These are phyloP conservation scores for Phytophthora lateralis DNA, from an alignment of 352 stramenopile species.

Conservation along the genomic window DNA sequence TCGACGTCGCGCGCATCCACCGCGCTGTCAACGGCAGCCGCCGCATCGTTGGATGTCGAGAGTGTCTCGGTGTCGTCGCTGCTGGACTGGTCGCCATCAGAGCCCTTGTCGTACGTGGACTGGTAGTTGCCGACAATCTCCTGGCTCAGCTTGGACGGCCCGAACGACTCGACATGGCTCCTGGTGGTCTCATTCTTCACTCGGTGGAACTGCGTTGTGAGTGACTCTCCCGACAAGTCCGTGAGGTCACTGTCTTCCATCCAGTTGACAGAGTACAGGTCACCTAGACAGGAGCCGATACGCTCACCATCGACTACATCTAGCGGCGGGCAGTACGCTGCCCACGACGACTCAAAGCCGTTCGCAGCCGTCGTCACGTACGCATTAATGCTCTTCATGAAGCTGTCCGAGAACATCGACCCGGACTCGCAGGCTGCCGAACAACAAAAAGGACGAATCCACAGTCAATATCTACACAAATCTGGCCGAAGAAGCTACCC, in stretches of 20 bases:
- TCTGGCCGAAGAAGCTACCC: neutral
- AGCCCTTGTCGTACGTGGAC: constrained; percentile 69
- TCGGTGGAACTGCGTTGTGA: constrained; percentile 75
- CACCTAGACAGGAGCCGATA: constrained; percentile 84
- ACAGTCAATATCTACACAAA: neutral
- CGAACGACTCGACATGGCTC: constrained; percentile 87
- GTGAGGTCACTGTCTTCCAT: constrained; percentile 91
- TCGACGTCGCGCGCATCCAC: constrained; percentile 77
- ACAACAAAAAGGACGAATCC: neutral
- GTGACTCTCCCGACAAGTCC: constrained; percentile 76
- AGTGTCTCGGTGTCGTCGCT: constrained; percentile 7
- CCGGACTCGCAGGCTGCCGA: constrained; percentile 84
- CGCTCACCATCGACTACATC: constrained; percentile 73
- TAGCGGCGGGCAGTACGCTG: constrained; percentile 87
- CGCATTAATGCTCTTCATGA: constrained; percentile 84
- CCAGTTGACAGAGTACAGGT: constrained; percentile 92
- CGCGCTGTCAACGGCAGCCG: constrained; percentile 25
- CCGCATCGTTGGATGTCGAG: neutral
- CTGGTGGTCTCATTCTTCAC: constrained; percentile 79
- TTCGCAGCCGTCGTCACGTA: constrained; percentile 92
- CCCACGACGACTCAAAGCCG: constrained; percentile 87
- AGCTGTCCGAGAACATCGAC: constrained; percentile 87
- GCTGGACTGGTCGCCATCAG: constrained; percentile 27
- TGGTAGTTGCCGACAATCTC: constrained; percentile 88
- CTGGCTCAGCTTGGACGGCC: constrained; percentile 53